Base-by-base conservation (phyloP, 192 early-diverging fungal genomes). In the Backusella liffmaniae region DNA sequence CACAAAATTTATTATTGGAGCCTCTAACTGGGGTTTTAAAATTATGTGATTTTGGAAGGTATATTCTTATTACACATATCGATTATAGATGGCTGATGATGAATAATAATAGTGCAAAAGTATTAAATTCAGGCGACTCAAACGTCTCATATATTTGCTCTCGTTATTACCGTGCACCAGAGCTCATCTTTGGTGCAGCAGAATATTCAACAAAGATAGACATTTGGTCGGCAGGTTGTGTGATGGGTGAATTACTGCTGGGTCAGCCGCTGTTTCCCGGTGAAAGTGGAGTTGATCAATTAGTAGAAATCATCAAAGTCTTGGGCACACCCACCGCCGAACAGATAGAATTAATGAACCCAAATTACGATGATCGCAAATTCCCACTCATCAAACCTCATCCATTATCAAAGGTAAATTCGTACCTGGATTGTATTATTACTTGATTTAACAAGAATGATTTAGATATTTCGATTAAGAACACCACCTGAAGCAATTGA, bases 261-360 rank as follows among this genome's bases (percentile, higher is more conserved):
- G 95, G 95, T 46, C 93, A 94, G 78, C 97, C 97, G 12, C 82
- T 98, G 67, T 98, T 98, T 88, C 94, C 96, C 21, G 97, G 97
- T 35, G 97, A 98, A 85, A 96, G 94, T 70, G 95, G 96, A 62
- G 96, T 99, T 42, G 98, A 99, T 80, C 98, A 99, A 79, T 87
- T 99, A 32, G 98, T 99, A 32, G 97, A 99, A 84, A 99, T 99
- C 78, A 99, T 99, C 87, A 99, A 99, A 86, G 94, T 98, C 16
- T 88, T 99, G 18, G 98, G 98, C 56, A 99, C 97, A 32, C 98
- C 97, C 21, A 94, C 96, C 44, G 86, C 91, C 71, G 97, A 99
- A 73, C 96, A 99, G 84, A 98, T 99, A 78, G 92, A 92, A 78
- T 90, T 90, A 23, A 98, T 99, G 98, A 99, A 99, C 84, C 95